These are phyloP conservation scores for Colletotrichum godetiae DNA, from an alignment of 2,329 filamentous ascomycete genomes.

Conservation along the genomic window DNA sequence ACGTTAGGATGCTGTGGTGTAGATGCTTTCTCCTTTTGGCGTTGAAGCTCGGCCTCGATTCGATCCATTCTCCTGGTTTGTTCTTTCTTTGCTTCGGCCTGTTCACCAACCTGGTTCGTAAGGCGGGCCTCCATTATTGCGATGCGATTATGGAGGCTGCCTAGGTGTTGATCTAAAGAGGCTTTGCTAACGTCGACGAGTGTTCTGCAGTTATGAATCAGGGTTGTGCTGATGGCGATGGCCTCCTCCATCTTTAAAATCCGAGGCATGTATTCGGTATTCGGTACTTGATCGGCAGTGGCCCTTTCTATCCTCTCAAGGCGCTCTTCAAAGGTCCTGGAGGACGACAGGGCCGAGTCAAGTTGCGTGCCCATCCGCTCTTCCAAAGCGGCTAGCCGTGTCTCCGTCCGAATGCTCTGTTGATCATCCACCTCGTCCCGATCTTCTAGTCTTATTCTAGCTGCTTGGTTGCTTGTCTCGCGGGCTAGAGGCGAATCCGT, in stretches of 20 bases:
- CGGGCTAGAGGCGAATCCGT: background rate
- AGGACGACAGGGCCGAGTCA: background rate
- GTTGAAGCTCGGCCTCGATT: constrained; percentile 10
- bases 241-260: constrained; percentile 11
- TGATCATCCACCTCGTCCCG: background rate
- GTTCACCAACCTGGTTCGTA: background rate
- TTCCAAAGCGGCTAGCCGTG: background rate
- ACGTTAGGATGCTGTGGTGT: background rate
- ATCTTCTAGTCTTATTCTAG: background rate
- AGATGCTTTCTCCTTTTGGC: background rate
- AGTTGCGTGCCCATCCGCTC: background rate
- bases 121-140: constrained; percentile 3
- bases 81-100: background rate
- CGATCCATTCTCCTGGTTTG: constrained; percentile 15
- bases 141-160: background rate
- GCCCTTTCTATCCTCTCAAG: background rate
- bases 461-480: background rate
- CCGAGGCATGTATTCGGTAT: background rate
- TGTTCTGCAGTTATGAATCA: constrained; percentile 23
- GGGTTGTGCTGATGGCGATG: background rate
- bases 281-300: background rate
- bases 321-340: background rate
- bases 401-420: background rate
- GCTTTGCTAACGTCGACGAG: constrained; percentile 23
- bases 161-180: constrained; percentile 6